Percentiles rank a stretch among this genome's conserved stretches.
Evolutionary conservation across 345 rosid species (phyloP).

Genomic region (Hibiscus syriacus): DNA sequence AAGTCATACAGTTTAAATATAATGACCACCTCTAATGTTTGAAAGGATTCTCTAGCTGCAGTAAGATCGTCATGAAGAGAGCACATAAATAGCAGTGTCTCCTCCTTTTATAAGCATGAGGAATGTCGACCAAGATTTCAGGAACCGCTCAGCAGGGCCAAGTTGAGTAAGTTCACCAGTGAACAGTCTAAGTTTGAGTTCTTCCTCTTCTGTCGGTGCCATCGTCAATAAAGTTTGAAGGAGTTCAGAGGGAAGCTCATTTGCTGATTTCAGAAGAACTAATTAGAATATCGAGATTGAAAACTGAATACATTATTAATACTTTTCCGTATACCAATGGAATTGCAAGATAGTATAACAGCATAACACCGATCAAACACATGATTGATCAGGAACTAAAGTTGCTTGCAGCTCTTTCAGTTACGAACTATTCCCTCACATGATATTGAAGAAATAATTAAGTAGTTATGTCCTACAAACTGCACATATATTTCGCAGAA

Average conservation of each 20-base stretch:
- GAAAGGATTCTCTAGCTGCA: conserved; percentile 56
- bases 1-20: conserved; percentile 11
- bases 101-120: conserved; percentile 79
- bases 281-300: conserved; percentile 17
- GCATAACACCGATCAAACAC: not conserved
- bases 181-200: conserved; percentile 86
- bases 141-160: conserved; percentile 90
- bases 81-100: conserved; percentile 82
- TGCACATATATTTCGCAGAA: not conserved
- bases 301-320: conserved; percentile 7
- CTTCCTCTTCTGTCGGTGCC: conserved; percentile 95
- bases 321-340: not conserved
- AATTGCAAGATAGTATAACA: not conserved
- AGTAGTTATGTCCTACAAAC: not conserved
- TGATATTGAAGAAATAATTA: not conserved
- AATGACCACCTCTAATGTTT: conserved; percentile 61
- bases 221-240: conserved; percentile 80
- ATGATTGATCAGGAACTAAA: not conserved
- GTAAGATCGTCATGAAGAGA: conserved; percentile 75
- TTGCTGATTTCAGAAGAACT: conserved; percentile 45
- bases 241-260: conserved; percentile 85
- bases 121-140: conserved; percentile 75
- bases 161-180: conserved; percentile 68
- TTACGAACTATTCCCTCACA: not conserved
- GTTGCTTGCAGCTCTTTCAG: not conserved